Base-by-base conservation (phyloP, 2,329 filamentous ascomycete species). In the Dryadomyces sulphureus region DNA sequence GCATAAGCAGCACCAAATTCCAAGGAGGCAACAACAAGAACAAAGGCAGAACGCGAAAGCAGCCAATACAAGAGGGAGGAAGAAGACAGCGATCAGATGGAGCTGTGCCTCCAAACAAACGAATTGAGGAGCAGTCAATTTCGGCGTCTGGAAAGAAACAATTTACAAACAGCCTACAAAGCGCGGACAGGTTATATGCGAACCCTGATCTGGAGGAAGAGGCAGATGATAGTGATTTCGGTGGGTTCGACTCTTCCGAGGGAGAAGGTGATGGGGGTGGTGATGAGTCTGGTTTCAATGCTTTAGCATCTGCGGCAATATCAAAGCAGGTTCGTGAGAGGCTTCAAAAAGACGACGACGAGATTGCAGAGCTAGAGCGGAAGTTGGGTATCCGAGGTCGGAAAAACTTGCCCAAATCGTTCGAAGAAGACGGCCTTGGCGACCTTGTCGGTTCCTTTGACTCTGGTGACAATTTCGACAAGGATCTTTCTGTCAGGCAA, bases 331-430 rank as follows among this genome's bases (percentile, higher is more conserved):
- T 78, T n/a, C 76, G 72, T 56, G 73, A 80, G 4, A 77, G 75
- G 54, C 66, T 95, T 5, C 79, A 76, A 1, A 70, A 85, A 50
- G 90, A 98, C 48, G 88, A 96, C 56, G 84, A 79, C 2, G 87
- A 94, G 54, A 96, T 98, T 54, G 81, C 82, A 19, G 79, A 79
- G 3, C 67, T 95, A 27, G 92, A 98, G 65, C 88, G 81, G 60
- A 93, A 85, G 57, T 66, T 98, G 3, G 90, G 92, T 0, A 72
- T 95, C 53, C 85, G 81, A 57, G 77, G 78, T 21, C 82, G 81
- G 49, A 93, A 87, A 57, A 80, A 75, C 27, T 62, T 86, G 5
- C 79, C 81, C 0, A 81, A 84, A 53, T 70, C 78, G 0, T 87
- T 89, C 54, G 73, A 77, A 19, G 84, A 94, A 7, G 89, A 95